These are phyloP conservation scores for Oenanthe sinensis DNA, from an alignment of 129 eudicot species.

Conservation along the genomic window DNA sequence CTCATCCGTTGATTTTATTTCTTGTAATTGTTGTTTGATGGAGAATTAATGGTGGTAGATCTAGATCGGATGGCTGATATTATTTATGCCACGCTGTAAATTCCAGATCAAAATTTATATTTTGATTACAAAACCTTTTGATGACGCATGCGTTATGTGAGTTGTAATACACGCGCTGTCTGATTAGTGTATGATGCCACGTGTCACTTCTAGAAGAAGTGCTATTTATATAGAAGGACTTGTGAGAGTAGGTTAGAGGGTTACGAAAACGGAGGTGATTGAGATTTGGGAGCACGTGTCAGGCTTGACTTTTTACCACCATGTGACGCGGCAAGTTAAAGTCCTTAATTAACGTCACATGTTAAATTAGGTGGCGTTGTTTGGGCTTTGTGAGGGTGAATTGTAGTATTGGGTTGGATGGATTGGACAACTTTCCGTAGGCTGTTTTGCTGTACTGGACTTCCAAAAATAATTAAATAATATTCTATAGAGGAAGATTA, in stretches of 20 bases:
- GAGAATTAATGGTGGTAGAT: neutral
- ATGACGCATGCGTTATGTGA: neutral
- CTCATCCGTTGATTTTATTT: slow-evolving; percentile 20
- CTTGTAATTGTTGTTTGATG: slow-evolving; percentile 7
- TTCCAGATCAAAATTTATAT: neutral
- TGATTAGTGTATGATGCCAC: neutral
- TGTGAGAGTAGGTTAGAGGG: neutral
- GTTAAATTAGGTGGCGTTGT: neutral
- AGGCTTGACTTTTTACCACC: slow-evolving; percentile 9
- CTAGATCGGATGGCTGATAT: neutral
- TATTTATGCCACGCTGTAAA: neutral
- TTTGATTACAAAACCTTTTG: rapidly evolving
- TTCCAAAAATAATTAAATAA: too few relatives aligned
- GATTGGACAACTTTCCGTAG: neutral
- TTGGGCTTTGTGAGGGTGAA: neutral
- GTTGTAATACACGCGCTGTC: neutral
- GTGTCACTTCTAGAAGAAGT: neutral
- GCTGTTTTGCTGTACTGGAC: neutral
- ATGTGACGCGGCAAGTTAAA: slow-evolving; percentile 10
- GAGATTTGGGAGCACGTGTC: slow-evolving; percentile 9
- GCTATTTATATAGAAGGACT: too few relatives aligned
- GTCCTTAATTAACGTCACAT: slow-evolving; percentile 6
- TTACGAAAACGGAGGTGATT: neutral
- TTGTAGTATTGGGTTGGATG: neutral
- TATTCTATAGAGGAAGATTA: too few relatives aligned